phyloP scores from a whole-genome alignment of 805 yeast species.

The Candida railenensis region DNA sequence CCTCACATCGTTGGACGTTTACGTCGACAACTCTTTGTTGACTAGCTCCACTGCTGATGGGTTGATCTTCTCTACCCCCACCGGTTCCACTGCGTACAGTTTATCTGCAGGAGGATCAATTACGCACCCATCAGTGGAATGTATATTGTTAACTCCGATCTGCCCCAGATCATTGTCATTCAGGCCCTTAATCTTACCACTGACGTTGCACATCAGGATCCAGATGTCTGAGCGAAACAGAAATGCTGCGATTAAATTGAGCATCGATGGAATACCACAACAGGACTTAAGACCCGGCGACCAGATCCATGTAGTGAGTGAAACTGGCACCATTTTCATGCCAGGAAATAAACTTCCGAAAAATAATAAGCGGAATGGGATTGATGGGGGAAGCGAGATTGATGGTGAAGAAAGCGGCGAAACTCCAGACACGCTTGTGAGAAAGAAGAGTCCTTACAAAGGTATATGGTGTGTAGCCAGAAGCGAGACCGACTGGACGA shows the following conservation, averaged over 20 bases:
- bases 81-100: slow-evolving; percentile 94
- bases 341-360: slow-evolving; percentile 49
- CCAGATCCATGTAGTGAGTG: slow-evolving; percentile 70
- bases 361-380: background rate
- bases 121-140: slow-evolving; percentile 83
- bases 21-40: slow-evolving; percentile 76
- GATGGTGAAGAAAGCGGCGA: slow-evolving; percentile 7
- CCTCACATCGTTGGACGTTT: slow-evolving; percentile 78
- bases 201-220: slow-evolving; percentile 69
- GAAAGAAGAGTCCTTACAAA: slow-evolving; percentile 21
- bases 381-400: slow-evolving; percentile 7
- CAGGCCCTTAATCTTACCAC: slow-evolving; percentile 81
- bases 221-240: slow-evolving; percentile 52
- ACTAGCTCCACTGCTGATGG: slow-evolving; percentile 95
- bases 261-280: slow-evolving; percentile 83
- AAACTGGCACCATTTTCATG: slow-evolving; percentile 58
- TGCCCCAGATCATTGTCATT: slow-evolving; percentile 92
- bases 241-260: slow-evolving; percentile 48
- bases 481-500: slow-evolving; percentile 87
- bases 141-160: slow-evolving; percentile 82
- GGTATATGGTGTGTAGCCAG: slow-evolving; percentile 90
- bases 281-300: slow-evolving; percentile 71
- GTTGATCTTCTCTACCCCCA: slow-evolving; percentile 80
- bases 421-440: slow-evolving; percentile 3
- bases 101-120: slow-evolving; percentile 89